Percentiles rank a stretch among this genome's conserved stretches.
Evolutionary conservation across 2,329 filamentous ascomycete species (phyloP).

Genomic region (Neofusicoccum parvum): DNA sequence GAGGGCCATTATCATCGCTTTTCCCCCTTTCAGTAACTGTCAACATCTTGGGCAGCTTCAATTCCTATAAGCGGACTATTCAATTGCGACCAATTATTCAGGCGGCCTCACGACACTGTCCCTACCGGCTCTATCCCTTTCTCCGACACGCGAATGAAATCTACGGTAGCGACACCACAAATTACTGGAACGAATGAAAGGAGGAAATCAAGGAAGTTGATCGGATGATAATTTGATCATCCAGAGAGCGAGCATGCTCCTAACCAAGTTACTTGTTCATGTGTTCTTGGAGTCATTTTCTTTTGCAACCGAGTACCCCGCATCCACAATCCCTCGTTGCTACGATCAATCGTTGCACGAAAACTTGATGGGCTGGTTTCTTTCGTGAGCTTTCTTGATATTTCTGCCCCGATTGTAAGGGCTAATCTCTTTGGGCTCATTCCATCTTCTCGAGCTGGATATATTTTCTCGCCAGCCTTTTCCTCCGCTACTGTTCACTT

Average conservation of each 20-base stretch:
- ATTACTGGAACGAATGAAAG: background rate
- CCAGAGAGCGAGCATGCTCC: background rate
- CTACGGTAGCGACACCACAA: background rate
- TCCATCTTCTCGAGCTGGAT: too few relatives aligned
- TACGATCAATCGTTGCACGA: background rate
- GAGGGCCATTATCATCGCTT: background rate
- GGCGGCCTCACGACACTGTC: background rate
- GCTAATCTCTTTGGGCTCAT: too few relatives aligned
- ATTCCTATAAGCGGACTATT: background rate
- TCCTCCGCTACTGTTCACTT: too few relatives aligned
- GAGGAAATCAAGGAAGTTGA: background rate
- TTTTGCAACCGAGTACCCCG: background rate
- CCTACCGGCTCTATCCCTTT: background rate
- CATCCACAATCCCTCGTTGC: background rate
- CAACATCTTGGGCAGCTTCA: background rate
- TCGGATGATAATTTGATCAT: background rate
- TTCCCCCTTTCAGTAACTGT: background rate
- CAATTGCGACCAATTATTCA: background rate
- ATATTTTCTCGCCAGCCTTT: too few relatives aligned
- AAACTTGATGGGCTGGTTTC: background rate
- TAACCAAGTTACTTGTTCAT: background rate
- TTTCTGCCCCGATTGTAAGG: too few relatives aligned
- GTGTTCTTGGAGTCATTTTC: background rate
- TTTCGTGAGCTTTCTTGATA: too few relatives aligned
- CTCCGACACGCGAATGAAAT: background rate